Percentiles rank a stretch among this genome's conserved stretches.
Conservation (phyloP, 225 moss, liverwort and hornwort species). For the Asterella californica region DNA sequence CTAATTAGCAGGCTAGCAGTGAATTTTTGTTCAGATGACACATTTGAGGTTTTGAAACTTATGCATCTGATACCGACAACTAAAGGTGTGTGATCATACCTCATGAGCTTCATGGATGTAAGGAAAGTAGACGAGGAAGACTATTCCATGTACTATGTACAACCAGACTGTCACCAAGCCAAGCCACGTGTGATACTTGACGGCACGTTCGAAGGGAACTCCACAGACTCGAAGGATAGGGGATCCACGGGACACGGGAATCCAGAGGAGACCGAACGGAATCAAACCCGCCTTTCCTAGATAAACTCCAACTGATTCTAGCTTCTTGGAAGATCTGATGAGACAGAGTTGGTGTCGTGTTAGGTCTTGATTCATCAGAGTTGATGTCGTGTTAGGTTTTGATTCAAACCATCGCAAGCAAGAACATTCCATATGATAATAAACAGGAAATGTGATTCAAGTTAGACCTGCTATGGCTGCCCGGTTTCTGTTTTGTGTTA, state of each 20-base stretch:
- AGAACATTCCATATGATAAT: too few relatives aligned
- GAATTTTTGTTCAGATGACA: too few relatives aligned
- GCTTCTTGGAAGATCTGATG: slow-evolving; percentile 12
- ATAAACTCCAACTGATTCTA: neutral
- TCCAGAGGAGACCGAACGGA: slow-evolving; percentile 47
- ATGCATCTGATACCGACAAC: too few relatives aligned
- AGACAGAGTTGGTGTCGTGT: neutral
- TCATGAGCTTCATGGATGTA: neutral
- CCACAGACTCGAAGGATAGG: slow-evolving; percentile 34
- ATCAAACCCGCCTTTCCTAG: slow-evolving; percentile 16
- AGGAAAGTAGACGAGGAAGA: neutral
- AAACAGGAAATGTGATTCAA: too few relatives aligned
- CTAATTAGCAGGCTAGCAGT: too few relatives aligned
- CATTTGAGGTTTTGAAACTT: too few relatives aligned
- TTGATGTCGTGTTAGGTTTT: too few relatives aligned
- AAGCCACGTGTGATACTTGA: too few relatives aligned
- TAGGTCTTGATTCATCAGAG: too few relatives aligned
- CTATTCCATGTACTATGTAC: slow-evolving; percentile 14
- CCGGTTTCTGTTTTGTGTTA: neutral
- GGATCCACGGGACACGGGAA: slow-evolving; percentile 59
- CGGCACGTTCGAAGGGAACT: too few relatives aligned
- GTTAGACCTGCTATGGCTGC: neutral
- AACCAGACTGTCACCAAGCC: slow-evolving; percentile 29
- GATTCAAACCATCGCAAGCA: too few relatives aligned
- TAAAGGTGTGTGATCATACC: too few relatives aligned